phyloP scores from a whole-genome alignment of 371 early-diverging fungal genomes.

The Mucor plumbeus region DNA sequence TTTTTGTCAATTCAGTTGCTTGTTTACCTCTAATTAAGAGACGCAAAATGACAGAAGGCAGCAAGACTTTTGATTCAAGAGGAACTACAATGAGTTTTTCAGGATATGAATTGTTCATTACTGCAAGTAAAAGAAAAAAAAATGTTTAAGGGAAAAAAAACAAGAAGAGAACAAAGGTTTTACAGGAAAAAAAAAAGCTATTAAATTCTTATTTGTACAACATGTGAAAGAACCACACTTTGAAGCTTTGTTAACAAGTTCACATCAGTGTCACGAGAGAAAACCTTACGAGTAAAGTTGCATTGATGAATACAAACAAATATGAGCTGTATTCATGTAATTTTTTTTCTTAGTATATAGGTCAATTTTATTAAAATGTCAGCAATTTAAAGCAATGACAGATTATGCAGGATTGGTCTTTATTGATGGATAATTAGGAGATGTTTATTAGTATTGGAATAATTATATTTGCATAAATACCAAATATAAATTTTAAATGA shows the following conservation, averaged over 20 bases:
- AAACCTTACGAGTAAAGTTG: neutral
- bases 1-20: constrained; percentile 38
- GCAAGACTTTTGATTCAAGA: constrained; percentile 39
- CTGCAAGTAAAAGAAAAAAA: neutral
- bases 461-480: too few species aligned
- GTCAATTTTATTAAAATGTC: too few species aligned
- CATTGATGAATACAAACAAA: neutral
- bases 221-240: constrained; percentile 33
- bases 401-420: too few species aligned
- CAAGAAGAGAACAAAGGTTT: neutral
- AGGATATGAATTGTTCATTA: constrained; percentile 19
- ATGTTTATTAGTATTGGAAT: too few species aligned
- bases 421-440: too few species aligned
- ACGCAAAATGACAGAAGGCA: constrained; percentile 43
- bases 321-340: neutral
- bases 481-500: too few species aligned
- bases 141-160: constrained; percentile 4
- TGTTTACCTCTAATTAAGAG: constrained; percentile 41
- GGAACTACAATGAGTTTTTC: constrained; percentile 37
- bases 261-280: constrained; percentile 21
- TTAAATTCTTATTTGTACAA: constrained; percentile 13
- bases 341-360: too few species aligned
- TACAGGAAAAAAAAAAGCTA: constrained; percentile 4
- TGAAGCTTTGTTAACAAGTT: neutral
- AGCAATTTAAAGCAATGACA: too few species aligned